phyloP scores from a whole-genome alignment of 176 grass and related monocot species.

The Ampelocalamus luodianensis region DNA sequence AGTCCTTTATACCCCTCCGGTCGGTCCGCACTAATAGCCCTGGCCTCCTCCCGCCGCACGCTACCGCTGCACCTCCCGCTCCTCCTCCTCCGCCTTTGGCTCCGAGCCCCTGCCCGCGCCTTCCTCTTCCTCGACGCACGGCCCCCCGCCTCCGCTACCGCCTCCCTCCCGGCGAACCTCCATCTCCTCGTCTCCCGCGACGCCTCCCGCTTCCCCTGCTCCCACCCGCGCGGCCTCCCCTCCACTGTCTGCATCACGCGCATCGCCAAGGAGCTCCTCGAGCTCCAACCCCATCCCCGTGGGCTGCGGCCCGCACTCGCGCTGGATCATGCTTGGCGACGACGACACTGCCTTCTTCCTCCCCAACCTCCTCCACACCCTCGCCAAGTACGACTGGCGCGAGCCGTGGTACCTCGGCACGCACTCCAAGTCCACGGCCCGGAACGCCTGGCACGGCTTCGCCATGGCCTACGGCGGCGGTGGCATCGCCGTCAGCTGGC shows the following conservation, averaged over 20 bases:
- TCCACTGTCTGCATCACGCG: slow-evolving; percentile 86
- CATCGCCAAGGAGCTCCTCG: slow-evolving; percentile 76
- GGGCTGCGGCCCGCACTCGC: not conserved
- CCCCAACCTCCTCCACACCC: slow-evolving; percentile 68
- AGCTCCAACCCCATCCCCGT: not conserved
- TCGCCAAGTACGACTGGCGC: slow-evolving; percentile 74
- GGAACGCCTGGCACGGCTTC: slow-evolving; percentile 81
- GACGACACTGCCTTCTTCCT: slow-evolving; percentile 88
- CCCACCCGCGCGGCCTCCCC: slow-evolving; percentile 63
- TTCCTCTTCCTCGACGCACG: slow-evolving; percentile 70
- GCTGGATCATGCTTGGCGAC: slow-evolving; percentile 86
- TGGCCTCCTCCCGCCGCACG: slow-evolving; percentile 65
- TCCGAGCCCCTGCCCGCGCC: slow-evolving; percentile 50
- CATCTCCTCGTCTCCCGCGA: slow-evolving; percentile 49
- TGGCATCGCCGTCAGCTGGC: slow-evolving; percentile 83
- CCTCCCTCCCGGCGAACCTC: slow-evolving; percentile 25
- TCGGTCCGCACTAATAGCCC: too few species aligned
- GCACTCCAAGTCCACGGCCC: slow-evolving; percentile 68
- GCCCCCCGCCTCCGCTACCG: not conserved
- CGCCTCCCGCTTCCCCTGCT: slow-evolving; percentile 85
- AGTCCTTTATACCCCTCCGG: too few species aligned
- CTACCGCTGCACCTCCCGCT: slow-evolving; percentile 53
- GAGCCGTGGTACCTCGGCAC: slow-evolving; percentile 82
- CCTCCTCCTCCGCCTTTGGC: slow-evolving; percentile 64
- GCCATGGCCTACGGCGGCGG: slow-evolving; percentile 78